Conservation (phyloP, 2,329 filamentous ascomycete genomes). For the Hirsutella minnesotensis region DNA sequence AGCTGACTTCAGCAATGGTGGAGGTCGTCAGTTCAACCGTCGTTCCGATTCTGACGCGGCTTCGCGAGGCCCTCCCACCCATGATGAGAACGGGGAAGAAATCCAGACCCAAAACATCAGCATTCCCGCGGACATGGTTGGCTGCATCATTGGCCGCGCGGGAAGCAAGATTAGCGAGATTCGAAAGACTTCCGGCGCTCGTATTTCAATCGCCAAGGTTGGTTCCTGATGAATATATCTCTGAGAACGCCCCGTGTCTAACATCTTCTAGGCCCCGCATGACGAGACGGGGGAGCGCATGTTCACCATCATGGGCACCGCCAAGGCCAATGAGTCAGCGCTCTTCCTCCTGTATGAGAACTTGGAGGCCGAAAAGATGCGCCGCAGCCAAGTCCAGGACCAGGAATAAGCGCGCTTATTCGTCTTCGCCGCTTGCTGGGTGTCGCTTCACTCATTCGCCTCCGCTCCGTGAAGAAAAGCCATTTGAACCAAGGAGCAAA, state of each 20-base stretch:
- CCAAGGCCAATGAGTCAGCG: conserved; percentile 88
- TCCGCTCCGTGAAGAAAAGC: conserved; percentile 21
- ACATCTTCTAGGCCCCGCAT: conserved; percentile 57
- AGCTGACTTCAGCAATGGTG: conserved; percentile 85
- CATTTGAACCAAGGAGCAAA: conserved; percentile 39
- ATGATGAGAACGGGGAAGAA: conserved; percentile 94
- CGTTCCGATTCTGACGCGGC: conserved; percentile 76
- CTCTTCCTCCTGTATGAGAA: conserved; percentile 97
- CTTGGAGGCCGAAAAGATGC: conserved; percentile 97
- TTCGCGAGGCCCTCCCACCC: conserved; percentile 69
- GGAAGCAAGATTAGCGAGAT: conserved; percentile 99
- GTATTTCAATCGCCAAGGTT: conserved; percentile 93
- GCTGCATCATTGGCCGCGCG: conserved; percentile 92
- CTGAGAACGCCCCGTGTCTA: background rate
- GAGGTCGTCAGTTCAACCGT: conserved; percentile 54
- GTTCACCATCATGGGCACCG: conserved; percentile 98
- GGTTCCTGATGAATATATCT: conserved; percentile 7
- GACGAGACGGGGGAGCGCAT: conserved; percentile 97
- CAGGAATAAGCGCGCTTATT: conserved; percentile 33
- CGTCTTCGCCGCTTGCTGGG: conserved; percentile 5
- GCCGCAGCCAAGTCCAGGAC: conserved; percentile 66
- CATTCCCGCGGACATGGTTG: conserved; percentile 98
- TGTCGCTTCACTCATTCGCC: conserved; percentile 17
- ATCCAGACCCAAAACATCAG: conserved; percentile 99
- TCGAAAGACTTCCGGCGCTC: conserved; percentile 87